phyloP scores from a whole-genome alignment of 2,329 filamentous ascomycete species.

The Fusarium proliferatum region DNA sequence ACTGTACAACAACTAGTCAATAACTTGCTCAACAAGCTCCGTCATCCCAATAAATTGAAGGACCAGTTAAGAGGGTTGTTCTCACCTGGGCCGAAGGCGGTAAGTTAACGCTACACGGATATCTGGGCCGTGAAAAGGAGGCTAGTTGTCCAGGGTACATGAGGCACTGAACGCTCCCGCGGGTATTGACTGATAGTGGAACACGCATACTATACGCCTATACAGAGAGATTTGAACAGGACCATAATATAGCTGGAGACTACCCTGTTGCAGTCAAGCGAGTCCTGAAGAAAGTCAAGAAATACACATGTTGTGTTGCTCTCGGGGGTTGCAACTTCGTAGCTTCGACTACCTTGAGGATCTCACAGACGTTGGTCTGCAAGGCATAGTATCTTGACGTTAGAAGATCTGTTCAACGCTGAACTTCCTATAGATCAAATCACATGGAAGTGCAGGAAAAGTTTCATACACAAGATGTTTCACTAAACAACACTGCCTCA shows the following conservation, averaged over 20 bases:
- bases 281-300: background rate
- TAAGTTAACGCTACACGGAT: background rate
- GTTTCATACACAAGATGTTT: constrained; percentile 12
- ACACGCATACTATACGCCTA: background rate
- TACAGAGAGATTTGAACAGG: background rate
- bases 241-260: background rate
- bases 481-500: constrained; percentile 22
- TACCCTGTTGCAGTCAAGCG: background rate
- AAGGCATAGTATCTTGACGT: background rate
- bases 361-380: background rate
- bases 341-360: background rate
- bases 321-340: background rate
- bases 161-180: background rate
- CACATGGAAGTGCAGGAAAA: background rate
- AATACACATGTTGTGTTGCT: background rate
- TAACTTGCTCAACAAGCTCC: background rate
- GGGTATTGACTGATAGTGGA: background rate
- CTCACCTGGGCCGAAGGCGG: background rate
- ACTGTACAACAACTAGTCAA: background rate
- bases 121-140: background rate
- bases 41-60: background rate
- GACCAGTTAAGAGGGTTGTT: background rate
- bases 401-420: background rate
- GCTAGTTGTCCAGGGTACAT: background rate
- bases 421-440: background rate